Conservation (phyloP, 2,329 filamentous ascomycete species). For the Pseudocercospora crystallina region DNA sequence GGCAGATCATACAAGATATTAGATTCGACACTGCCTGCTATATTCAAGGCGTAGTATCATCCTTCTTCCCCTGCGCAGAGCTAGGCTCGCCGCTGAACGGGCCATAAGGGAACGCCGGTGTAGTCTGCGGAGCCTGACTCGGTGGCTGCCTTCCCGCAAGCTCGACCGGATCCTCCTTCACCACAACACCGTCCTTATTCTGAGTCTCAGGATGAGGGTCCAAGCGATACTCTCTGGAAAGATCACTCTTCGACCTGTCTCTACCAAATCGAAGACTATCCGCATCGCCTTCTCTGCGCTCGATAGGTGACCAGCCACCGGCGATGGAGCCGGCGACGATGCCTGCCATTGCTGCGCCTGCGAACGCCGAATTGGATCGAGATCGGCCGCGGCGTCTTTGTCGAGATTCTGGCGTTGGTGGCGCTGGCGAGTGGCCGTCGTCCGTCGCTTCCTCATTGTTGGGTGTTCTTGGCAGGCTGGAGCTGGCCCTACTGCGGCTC, state of each 20-base stretch:
- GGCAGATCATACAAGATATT: too few species aligned
- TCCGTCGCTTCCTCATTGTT: slow-evolving; percentile 53
- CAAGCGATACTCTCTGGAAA: slow-evolving; percentile 39
- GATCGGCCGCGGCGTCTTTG: slow-evolving; percentile 62
- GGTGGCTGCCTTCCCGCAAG: slow-evolving; percentile 39
- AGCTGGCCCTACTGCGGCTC: slow-evolving; percentile 61
- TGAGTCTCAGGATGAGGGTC: slow-evolving; percentile 53
- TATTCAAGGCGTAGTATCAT: slow-evolving; percentile 33
- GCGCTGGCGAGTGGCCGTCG: slow-evolving; percentile 41
- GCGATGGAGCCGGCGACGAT: slow-evolving; percentile 75
- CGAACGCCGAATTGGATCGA: slow-evolving; percentile 70
- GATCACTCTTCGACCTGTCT: slow-evolving; percentile 32
- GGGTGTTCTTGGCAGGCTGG: slow-evolving; percentile 64
- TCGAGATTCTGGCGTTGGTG: slow-evolving; percentile 55
- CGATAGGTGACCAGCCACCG: slow-evolving; percentile 70
- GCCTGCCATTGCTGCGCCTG: slow-evolving; percentile 78
- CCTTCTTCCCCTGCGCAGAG: slow-evolving; percentile 31
- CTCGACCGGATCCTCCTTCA: slow-evolving; percentile 41
- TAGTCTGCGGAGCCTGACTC: slow-evolving; percentile 46
- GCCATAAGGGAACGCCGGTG: slow-evolving; percentile 44
- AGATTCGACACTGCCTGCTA: background rate
- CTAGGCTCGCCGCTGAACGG: slow-evolving; percentile 44
- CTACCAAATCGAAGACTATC: slow-evolving; percentile 25
- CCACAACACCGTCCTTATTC: slow-evolving; percentile 48
- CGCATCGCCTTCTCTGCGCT: slow-evolving; percentile 46